Evolutionary conservation across 192 early-diverging fungal species (phyloP).

Genomic region (Backusella morwellensis): DNA sequence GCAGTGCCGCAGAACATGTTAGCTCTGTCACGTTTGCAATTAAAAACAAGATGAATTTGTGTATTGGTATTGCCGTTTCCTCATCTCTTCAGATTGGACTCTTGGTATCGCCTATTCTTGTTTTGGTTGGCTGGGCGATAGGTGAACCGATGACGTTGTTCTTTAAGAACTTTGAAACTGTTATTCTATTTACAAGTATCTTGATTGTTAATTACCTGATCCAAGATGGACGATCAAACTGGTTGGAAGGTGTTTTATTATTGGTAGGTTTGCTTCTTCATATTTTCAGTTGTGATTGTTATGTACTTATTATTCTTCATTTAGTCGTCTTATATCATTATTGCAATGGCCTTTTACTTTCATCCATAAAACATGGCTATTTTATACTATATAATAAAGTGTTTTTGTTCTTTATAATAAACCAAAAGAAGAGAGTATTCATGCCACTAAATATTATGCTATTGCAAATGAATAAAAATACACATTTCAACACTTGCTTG

Average conservation of each 20-base stretch:
- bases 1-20: conserved; percentile 62
- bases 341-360: conserved; percentile 82
- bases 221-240: conserved; percentile 86
- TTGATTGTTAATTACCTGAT: conserved; percentile 77
- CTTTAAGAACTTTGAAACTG: conserved; percentile 82
- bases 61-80: conserved; percentile 51
- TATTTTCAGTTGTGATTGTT: neutral
- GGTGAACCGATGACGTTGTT: conserved; percentile 76
- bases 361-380: conserved; percentile 40
- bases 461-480: too few relatives aligned
- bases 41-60: conserved; percentile 86
- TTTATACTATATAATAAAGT: neutral
- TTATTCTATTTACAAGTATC: conserved; percentile 77
- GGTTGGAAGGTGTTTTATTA: conserved; percentile 88
- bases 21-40: conserved; percentile 83
- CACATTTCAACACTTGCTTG: too few relatives aligned
- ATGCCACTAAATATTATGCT: neutral
- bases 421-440: neutral
- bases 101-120: conserved; percentile 66
- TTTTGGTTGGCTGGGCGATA: conserved; percentile 87
- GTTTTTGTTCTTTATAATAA: neutral
- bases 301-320: neutral
- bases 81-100: conserved; percentile 79
- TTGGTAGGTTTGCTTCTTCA: conserved; percentile 37
- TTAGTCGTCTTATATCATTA: conserved; percentile 72